Evolutionary conservation across 108 stramenopile genomes (phyloP), one percentile per base, ranked within the genome.

Genomic region (Chaetoceros tenuissimus): DNA sequence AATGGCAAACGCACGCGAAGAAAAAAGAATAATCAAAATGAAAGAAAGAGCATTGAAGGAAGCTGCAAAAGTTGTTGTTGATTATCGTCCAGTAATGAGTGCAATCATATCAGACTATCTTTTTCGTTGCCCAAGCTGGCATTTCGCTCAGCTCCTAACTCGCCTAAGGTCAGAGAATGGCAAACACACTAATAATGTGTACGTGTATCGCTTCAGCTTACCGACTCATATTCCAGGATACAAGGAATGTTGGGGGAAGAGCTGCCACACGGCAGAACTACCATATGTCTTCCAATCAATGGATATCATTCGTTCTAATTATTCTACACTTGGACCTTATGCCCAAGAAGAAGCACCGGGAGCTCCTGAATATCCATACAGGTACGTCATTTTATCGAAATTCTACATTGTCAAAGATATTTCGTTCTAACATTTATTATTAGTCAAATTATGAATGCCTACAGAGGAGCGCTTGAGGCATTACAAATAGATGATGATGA

Each of bases 261-360:
- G 79, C 1, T 93, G 92, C 71, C 92, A 93, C 71, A 93, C 92
- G 0, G 68, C 87, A 1, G 92, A 93, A 48, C 48, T 93, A 17
- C 85, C 92, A 0, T 93, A 71, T 56, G 84, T 85, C n/a, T 93
- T 93, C 63, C 64, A 84, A 48, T 68, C 83, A 3, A 76, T 86
- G 74, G 71, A 75, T 30, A 66, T 84, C 10, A 85, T 84, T 57
- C 68, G 77, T 23, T 63, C 57, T 48, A 67, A 77, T 28, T 84
- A 84, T 47, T 74, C 73, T 20, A 79, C 77, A 7, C 30, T 76
- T 16, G 68, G 82, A 49, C 48, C 60, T 21, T 46, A 62, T 50
- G 82, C 78, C 1, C 72, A 74, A 52, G 55, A 54, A 27, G 82
- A 84, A 60, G 78, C 78, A n/a, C 82, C 82, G 0, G 21, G 27